A percentile compares a stretch with the other conserved stretches of the same genome.
Conservation (phyloP, 2,329 filamentous ascomycete species). For the Elsinoe batatas region DNA sequence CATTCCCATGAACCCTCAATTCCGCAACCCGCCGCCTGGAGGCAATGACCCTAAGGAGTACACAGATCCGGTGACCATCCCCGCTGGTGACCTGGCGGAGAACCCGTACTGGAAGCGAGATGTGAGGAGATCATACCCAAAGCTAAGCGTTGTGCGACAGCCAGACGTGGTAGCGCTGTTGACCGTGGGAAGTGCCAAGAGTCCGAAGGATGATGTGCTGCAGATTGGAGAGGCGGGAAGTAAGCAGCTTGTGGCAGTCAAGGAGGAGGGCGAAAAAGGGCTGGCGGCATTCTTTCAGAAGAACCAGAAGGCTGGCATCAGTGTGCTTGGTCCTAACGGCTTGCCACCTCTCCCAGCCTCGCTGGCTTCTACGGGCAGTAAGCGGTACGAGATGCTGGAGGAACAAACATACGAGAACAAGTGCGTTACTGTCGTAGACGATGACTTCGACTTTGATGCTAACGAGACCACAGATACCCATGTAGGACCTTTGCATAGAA, state of each 20-base stretch:
- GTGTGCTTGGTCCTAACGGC: slow-evolving; percentile 63
- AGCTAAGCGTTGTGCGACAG: slow-evolving; percentile 69
- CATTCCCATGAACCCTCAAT: slow-evolving; percentile 85
- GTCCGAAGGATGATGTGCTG: slow-evolving; percentile 65
- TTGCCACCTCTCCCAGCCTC: slow-evolving; percentile 79
- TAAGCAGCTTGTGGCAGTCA: slow-evolving; percentile 64
- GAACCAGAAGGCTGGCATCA: slow-evolving; percentile 43
- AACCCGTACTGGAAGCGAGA: slow-evolving; percentile 98
- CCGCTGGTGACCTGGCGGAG: slow-evolving; percentile 79
- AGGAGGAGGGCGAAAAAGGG: slow-evolving; percentile 63
- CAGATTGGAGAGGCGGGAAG: slow-evolving; percentile 65
- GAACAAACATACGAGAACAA: slow-evolving; percentile 55
- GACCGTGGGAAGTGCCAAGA: slow-evolving; percentile 69
- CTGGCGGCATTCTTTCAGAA: slow-evolving; percentile 66
- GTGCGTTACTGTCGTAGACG: slow-evolving; percentile 24
- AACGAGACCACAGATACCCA: slow-evolving; percentile 30
- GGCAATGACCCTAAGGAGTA: slow-evolving; percentile 59
- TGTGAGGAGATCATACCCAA: slow-evolving; percentile 69
- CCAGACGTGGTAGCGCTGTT: slow-evolving; percentile 77
- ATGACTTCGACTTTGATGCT: slow-evolving; percentile 16
- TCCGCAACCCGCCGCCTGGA: slow-evolving; percentile 76
- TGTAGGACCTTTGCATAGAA: slow-evolving; percentile 36
- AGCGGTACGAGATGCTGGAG: slow-evolving; percentile 60
- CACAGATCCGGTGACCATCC: slow-evolving; percentile 72
- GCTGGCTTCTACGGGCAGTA: slow-evolving; percentile 48